Conservation (phyloP, 2,329 filamentous ascomycete species). For the Pseudogymnoascus sp. region DNA sequence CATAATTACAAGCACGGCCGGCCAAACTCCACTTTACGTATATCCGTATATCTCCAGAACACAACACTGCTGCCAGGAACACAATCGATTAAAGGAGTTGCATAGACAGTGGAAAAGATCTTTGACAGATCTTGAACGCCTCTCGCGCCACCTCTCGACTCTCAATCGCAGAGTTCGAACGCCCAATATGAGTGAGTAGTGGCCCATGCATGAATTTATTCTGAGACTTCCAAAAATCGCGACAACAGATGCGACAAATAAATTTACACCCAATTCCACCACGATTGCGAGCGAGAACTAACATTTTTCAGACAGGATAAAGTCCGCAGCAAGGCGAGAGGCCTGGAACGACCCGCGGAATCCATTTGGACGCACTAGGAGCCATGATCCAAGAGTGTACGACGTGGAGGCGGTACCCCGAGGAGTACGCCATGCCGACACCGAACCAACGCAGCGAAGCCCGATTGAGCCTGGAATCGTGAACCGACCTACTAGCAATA, state of each 20-base stretch:
- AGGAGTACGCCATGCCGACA: neutral
- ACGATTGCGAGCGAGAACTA: neutral
- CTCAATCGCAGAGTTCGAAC: neutral
- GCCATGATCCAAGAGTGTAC: neutral
- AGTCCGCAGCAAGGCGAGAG: neutral
- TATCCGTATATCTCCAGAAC: neutral
- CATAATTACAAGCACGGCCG: neutral
- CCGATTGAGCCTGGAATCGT: neutral
- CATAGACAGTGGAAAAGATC: neutral
- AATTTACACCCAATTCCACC: neutral
- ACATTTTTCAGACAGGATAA: neutral
- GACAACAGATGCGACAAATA: neutral
- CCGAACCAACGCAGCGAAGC: neutral
- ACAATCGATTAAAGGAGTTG: neutral
- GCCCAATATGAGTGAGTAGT: neutral
- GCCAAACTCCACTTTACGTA: neutral
- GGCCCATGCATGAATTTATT: neutral
- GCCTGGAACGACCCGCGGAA: neutral
- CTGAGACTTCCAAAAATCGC: neutral
- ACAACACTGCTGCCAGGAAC: neutral
- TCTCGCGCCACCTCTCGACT: neutral
- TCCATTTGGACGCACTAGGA: neutral
- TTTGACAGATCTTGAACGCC: slow-evolving; percentile 1
- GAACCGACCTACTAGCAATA: neutral
- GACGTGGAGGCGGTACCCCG: neutral